phyloP scores from a whole-genome alignment of 345 rosid genomes.

The Zanthoxylum bungeanum region DNA sequence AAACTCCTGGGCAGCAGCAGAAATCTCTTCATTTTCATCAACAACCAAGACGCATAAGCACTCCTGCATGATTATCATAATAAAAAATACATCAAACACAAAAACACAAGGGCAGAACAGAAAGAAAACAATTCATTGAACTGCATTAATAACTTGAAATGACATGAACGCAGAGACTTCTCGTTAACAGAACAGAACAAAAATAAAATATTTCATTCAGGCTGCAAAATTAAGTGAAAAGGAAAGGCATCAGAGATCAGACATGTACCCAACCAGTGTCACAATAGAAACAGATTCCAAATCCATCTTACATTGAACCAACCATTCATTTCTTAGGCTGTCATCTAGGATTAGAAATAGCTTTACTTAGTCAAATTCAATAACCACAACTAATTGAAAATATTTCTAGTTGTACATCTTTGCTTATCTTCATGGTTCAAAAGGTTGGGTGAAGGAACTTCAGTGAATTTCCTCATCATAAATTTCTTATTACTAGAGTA shows the following conservation, averaged over 20 bases:
- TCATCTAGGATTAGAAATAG: neutral
- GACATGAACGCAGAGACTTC: slow-evolving; percentile 2
- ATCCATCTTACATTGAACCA: neutral
- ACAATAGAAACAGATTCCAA: neutral
- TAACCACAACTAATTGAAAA: neutral
- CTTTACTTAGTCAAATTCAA: neutral
- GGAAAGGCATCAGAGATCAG: neutral
- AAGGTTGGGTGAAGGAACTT: too few species aligned
- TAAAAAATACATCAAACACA: slow-evolving; percentile 15
- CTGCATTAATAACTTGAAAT: slow-evolving; percentile 6
- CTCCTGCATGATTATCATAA: slow-evolving; percentile 56
- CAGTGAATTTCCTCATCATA: neutral
- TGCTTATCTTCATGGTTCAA: neutral
- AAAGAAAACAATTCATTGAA: neutral
- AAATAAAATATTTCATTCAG: neutral
- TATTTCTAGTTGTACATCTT: neutral
- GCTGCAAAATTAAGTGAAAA: neutral
- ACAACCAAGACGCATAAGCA: slow-evolving; percentile 72
- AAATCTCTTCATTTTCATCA: slow-evolving; percentile 74
- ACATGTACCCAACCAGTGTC: neutral
- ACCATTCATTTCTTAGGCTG: neutral
- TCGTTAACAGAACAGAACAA: slow-evolving; percentile 8
- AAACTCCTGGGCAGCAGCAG: slow-evolving; percentile 60
- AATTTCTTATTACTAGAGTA: neutral
- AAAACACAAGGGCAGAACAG: neutral